Evolutionary conservation across 495 filamentous ascomycete genomes (phyloP), one percentile per base, ranked within the genome.

Genomic region (Aspergillus indologenus): DNA sequence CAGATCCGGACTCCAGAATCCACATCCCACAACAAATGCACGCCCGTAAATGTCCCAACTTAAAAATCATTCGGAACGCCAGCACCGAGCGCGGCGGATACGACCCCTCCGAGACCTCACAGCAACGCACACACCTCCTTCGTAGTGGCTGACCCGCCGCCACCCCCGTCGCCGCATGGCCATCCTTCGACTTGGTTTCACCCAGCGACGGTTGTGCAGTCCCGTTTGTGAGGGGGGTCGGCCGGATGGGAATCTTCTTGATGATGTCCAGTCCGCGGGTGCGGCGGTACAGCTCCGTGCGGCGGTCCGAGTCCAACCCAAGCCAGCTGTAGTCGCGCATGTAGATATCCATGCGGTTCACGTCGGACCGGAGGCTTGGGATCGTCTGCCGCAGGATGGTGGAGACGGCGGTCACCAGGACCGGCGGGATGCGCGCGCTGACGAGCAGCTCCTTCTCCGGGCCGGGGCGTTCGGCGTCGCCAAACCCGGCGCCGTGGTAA

Each of bases 361-460:
- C 72, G 26, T 82, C 77, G 7, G 68, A 55, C 58, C 73, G 73
- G 19, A 80, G 56, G 0, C 65, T 59, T 0, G 72, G 73, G 2
- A 81, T 62, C 0, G 71, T 78, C 29, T 78, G 72, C 15, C 68
- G 69, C 5, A 83, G 68, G 5, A 83, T 66, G 0, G 73, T 75
- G n/a, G 63, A 61, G 0, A 81, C 74, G 7, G 77, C 72, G 1
- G 68, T 61, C 24, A 77, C 62, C 8, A 82, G 67, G 18, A 79
- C 72, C 0, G 73, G 70, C 4, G 77, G 75, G 31, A 82, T 74
- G 24, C 74, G 74, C 5, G 67, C 73, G 52, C 75, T 75, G 58
- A 81, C 66, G 0, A 82, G 69, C 2, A 83, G 68, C 54, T 79
- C 75, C 53, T 75, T 78, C 62, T 83, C 81, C 0, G 77, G 72